These are phyloP conservation scores for Quercus phellos DNA, from an alignment of 331 rosid species.

Conservation along the genomic window DNA sequence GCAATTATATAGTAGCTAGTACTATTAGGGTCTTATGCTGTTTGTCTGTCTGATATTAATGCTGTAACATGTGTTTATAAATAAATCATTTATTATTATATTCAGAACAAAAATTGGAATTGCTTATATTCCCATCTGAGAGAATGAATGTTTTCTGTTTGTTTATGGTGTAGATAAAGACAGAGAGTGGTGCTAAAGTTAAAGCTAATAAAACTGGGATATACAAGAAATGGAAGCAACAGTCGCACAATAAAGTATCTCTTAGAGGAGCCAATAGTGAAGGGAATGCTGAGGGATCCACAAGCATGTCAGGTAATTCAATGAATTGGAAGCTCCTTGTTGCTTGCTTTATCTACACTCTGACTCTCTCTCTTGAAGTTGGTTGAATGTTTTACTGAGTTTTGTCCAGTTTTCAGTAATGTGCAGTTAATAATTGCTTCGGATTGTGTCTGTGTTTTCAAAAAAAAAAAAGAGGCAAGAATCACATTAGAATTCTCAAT, in stretches of 20 bases:
- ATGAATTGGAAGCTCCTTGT: conserved; percentile 5
- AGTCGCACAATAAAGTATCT: conserved; percentile 63
- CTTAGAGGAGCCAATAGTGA: conserved; percentile 43
- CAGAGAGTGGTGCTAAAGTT: conserved; percentile 86
- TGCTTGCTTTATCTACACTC: background rate
- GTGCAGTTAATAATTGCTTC: background rate
- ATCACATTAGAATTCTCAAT: too few species aligned
- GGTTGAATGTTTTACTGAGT: background rate
- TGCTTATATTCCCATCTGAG: background rate
- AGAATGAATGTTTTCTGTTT: conserved; percentile 8
- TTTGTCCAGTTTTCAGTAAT: background rate
- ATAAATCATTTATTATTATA: background rate
- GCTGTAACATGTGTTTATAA: background rate
- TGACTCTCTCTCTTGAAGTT: background rate
- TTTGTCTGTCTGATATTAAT: background rate
- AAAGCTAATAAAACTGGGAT: conserved; percentile 80
- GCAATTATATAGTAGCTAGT: background rate
- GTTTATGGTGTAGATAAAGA: conserved; percentile 40
- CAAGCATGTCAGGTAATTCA: conserved; percentile 35
- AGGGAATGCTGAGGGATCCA: conserved; percentile 43
- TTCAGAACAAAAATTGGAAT: background rate
- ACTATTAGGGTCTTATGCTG: background rate
- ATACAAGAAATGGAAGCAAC: conserved; percentile 85
- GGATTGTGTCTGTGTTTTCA: background rate
- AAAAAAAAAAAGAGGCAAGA: background rate